Conservation (phyloP, 345 rosid genomes). For the Syzygium jambos region DNA sequence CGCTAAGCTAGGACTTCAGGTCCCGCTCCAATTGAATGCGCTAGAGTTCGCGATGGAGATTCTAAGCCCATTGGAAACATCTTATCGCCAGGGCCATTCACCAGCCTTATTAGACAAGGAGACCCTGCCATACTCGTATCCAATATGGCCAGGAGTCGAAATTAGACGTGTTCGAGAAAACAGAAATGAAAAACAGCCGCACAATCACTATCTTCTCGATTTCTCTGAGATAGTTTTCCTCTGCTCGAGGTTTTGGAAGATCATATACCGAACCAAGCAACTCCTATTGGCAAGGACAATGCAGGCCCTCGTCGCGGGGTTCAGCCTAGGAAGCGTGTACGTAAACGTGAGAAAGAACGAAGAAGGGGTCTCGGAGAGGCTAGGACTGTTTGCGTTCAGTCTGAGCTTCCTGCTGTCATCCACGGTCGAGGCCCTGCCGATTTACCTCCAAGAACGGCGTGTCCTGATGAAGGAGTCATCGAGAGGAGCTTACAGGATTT, state of each 20-base stretch:
- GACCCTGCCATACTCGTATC: conserved; percentile 2
- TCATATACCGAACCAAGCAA: conserved; percentile 77
- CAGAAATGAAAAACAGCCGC: not conserved
- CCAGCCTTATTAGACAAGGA: not conserved
- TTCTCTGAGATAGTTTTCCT: conserved; percentile 47
- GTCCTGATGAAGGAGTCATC: conserved; percentile 89
- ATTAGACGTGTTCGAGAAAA: not conserved
- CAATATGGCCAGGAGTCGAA: conserved; percentile 26
- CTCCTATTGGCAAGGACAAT: conserved; percentile 68
- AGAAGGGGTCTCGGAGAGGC: conserved; percentile 59
- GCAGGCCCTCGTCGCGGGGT: conserved; percentile 83
- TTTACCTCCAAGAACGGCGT: conserved; percentile 74
- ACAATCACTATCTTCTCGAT: conserved; percentile 4
- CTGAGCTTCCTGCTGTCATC: conserved; percentile 86
- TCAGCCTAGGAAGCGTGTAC: conserved; percentile 73
- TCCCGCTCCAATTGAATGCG: conserved; percentile 62
- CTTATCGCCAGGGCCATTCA: conserved; percentile 5
- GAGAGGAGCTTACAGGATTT: conserved; percentile 62
- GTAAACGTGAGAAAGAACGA: conserved; percentile 45
- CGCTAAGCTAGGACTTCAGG: conserved; percentile 42
- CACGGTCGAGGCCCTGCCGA: conserved; percentile 90
- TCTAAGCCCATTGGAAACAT: conserved; percentile 31
- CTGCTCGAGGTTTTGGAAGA: conserved; percentile 76
- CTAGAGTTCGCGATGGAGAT: conserved; percentile 87
- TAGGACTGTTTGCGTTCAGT: conserved; percentile 82